Evolutionary conservation across 192 early-diverging fungal species (phyloP), one percentile per base, ranked within the genome.

Genomic region (Rhizophlyctis rosea): DNA sequence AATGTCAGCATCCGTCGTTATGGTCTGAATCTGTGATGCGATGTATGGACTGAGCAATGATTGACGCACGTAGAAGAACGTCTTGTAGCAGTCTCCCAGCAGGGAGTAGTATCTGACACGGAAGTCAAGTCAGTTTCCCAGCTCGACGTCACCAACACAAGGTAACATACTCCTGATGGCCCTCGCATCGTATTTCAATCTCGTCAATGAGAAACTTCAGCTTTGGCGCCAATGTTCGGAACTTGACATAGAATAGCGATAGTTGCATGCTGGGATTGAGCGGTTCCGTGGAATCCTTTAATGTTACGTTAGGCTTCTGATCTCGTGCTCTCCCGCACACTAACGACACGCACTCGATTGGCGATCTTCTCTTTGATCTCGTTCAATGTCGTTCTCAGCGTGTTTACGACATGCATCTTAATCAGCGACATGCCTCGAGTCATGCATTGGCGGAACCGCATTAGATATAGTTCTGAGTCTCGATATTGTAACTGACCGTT

Each of bases 361-460:
- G 52, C 55, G 14, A 83, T 77, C 44, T 84, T 85, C 67, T 88
- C 89, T 32, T 76, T 65, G 11, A 87, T 76, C 30, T 92, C 88
- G 23, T 69, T 68, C 1, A 76, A 78, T 27, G 94, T 67, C 16
- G 70, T 72, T 27, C 90, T 81, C 68, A 95, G 73, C 2, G 76
- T 79, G 32, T 81, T 82, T 28, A 94, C 85, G 61, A 88, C 84
- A 56, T 92, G 80, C 81, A 93, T 88, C 65, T 98, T 98, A 69
- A 99, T 93, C 34, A 97, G 73, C 23, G 94, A 87, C 72, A 99
- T 86, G 4, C 88, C 91, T 28, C 90, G 86, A n/a, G 93, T 93
- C 76, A 95, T 88, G 71, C 94, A 96, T 65, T 98, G 94, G 21
- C 90, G 77, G 69, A 94, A 97, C 23, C 93, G 81, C 90, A 95